A percentile compares a stretch with the other conserved stretches of the same genome.
Evolutionary conservation across 495 filamentous ascomycete species (phyloP).

Genomic region (Hyaloscypha finlandica): DNA sequence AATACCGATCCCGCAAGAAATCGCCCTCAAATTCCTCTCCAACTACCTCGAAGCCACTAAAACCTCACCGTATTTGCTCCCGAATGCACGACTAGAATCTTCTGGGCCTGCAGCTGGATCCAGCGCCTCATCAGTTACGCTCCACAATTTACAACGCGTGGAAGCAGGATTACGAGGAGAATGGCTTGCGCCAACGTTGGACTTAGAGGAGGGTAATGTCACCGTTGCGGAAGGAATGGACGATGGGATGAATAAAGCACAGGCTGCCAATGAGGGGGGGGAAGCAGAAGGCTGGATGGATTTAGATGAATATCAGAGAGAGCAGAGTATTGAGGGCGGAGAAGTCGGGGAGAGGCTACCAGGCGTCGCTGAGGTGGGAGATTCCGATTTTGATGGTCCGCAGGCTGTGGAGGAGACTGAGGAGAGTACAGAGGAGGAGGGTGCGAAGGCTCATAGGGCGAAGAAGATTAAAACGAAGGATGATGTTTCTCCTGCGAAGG

Average conservation of each 20-base stretch:
- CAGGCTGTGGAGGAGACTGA: constrained; percentile 18
- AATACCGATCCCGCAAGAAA: constrained; percentile 48
- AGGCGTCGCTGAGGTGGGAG: constrained; percentile 31
- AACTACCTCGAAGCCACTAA: constrained; percentile 57
- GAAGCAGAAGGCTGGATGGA: constrained; percentile 51
- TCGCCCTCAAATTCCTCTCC: constrained; percentile 57
- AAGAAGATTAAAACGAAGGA: constrained; percentile 32
- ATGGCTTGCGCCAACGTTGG: constrained; percentile 30
- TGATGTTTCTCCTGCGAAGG: constrained; percentile 10
- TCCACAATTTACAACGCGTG: constrained; percentile 67
- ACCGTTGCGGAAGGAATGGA: constrained; percentile 19
- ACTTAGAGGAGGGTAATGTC: constrained; percentile 18
- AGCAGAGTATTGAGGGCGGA: constrained; percentile 45
- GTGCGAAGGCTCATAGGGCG: constrained; percentile 30
- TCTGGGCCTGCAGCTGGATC: constrained; percentile 59
- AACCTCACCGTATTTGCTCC: constrained; percentile 63
- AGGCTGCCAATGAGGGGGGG: constrained; percentile 8
- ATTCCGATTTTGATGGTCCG: constrained; percentile 31
- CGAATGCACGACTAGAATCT: constrained; percentile 63
- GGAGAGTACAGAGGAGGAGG: constrained; percentile 30
- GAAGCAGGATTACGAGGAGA: constrained; percentile 53
- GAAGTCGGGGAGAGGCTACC: constrained; percentile 36
- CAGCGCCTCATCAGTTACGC: constrained; percentile 51
- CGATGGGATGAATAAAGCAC: constrained; percentile 15
- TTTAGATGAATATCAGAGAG: constrained; percentile 49